Base-by-base conservation (phyloP, 257 asterid genomes). In the Mitragyna speciosa region DNA sequence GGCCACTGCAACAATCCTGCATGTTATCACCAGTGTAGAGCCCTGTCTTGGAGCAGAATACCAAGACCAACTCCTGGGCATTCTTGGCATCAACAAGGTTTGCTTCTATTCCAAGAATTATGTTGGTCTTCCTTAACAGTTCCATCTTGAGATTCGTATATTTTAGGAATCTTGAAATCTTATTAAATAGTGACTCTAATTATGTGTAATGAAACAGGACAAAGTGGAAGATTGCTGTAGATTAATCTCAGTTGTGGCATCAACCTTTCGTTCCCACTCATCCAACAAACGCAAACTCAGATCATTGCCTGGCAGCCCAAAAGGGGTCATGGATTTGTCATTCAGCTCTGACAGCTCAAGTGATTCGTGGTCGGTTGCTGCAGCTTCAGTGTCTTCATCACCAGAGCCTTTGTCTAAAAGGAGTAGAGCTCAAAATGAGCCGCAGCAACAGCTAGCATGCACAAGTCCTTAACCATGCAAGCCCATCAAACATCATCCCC, bases 1-100 rank as follows among this genome's bases (percentile, higher is more conserved):
- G 89, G 97, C 98, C 61, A 89, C 95, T 68, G 97, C 98, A 30
- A 88, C 87, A 85, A 89, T 95, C 93, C 83, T 89, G 88, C 88
- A 87, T 73, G 95, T 90, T 49, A 78, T 93, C 31, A 86, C 82
- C 85, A 87, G 88, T 61, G 70, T 89, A 2, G 86, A 87, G 79
- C 94, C 98, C 81, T 79, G 84, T 47, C 80, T 86, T 84, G 90
- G 87, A 7, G 86, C 80, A 19, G 89, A 90, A 68, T 81, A 84
- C 84, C 95, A 86, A 82, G 86, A 88, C 70, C 90, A 88, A 64
- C 89, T 94, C 58, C 15, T 86, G 52, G 81, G 79, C 84, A 90
- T 94, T 72, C 96, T 94, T 63, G 97, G 96, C 84, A 81, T 83
- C 54, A 84, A 87, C 83, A 90, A 93, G 98, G 98, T 87, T 85